Evolutionary conservation across 805 yeast species (phyloP), one percentile per base, ranked within the genome.

Genomic region (Zygosaccharomyces rouxii): DNA sequence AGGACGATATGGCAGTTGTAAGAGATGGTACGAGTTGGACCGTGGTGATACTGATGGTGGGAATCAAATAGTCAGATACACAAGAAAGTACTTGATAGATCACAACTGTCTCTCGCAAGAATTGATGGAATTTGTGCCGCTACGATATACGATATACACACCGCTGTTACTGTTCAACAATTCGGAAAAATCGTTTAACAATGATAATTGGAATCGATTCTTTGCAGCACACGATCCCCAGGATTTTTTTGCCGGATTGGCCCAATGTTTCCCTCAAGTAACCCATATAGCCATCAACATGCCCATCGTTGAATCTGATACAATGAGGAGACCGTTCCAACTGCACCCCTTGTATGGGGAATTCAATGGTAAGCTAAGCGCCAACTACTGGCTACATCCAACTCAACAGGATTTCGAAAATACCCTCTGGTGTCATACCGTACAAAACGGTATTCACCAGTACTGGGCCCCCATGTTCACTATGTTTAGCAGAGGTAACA

Each of bases 401-500:
- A 55, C 70, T 0, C 41, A 44, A 2, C 50, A 44, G 0, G 84
- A 81, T 55, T 74, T 83, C 33, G 54, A 65, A 1, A 38, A 58
- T 0, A 84, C 86, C 0, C 77, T 88, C 55, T 88, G 96, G 96
- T 85, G 89, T 56, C 65, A 73, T 9, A 74, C 74, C 1, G 67
- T 72, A 2, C 96, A 88, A 58, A 86, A 89, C 62, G 89, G 89
- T 1, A 79, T 88, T 3, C 70, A 63, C 53, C 96, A 88, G 59
- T 74, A 77, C 7, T 88, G 96, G 96, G 87, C 92, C 5, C 96
- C 96, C 1, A 63, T 75, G 47, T 83, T 80, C 59, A 86, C 95
- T 1, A 88, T 88, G 96, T 89, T 89, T 62, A 83, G 90, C 42
- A 67, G 96, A 16, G 96, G 96, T 1, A 88, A 88, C 62, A 78